phyloP scores from a whole-genome alignment of 2,329 filamentous ascomycete species.

The Tothia fuscella region DNA sequence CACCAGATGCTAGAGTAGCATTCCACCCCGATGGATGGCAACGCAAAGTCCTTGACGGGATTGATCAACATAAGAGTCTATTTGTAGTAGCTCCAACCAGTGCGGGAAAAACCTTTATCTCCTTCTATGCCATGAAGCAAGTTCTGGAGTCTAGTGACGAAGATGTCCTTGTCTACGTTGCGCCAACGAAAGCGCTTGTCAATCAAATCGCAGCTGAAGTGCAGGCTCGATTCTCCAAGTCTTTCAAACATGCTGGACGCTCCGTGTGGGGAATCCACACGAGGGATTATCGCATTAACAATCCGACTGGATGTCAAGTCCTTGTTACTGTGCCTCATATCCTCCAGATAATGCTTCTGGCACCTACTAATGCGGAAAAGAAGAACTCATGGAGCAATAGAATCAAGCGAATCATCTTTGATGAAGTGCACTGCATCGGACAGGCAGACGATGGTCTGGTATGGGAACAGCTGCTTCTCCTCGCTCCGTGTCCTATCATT shows the following conservation, averaged over 20 bases:
- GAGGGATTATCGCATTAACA: constrained; percentile 63
- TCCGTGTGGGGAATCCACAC: constrained; percentile 74
- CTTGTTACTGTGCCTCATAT: constrained; percentile 69
- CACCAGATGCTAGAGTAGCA: constrained; percentile 53
- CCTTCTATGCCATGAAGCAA: constrained; percentile 74
- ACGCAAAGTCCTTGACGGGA: constrained; percentile 56
- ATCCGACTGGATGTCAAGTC: constrained; percentile 58
- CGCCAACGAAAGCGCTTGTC: constrained; percentile 69
- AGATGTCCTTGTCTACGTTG: constrained; percentile 64
- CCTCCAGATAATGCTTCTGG: constrained; percentile 64
- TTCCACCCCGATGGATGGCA: constrained; percentile 73
- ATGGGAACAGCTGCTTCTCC: constrained; percentile 66
- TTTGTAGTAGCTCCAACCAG: constrained; percentile 69
- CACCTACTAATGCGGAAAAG: constrained; percentile 49
- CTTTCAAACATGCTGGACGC: constrained; percentile 45
- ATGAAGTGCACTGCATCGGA: constrained; percentile 72
- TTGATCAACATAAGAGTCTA: constrained; percentile 57
- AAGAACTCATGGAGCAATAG: constrained; percentile 47
- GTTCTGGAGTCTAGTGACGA: constrained; percentile 56
- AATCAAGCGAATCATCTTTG: constrained; percentile 67
- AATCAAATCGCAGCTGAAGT: constrained; percentile 76
- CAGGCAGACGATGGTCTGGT: constrained; percentile 63
- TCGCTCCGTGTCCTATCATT: constrained; percentile 66
- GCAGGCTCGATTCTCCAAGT: constrained; percentile 61
- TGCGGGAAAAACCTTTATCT: constrained; percentile 74